Conservation (phyloP, 345 rosid species). For the Combretum micranthum region DNA sequence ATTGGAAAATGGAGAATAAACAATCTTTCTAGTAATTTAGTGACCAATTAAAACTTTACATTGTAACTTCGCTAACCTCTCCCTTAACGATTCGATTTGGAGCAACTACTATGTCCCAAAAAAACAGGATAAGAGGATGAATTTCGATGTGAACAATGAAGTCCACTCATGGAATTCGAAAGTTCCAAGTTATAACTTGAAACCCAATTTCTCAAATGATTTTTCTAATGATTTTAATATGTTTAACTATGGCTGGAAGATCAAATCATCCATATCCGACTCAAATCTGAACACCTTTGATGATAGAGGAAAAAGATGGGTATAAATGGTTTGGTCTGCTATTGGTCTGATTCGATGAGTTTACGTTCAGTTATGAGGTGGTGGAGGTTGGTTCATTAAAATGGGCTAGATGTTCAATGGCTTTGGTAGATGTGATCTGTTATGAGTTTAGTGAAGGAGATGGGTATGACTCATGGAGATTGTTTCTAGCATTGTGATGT, state of each 20-base stretch:
- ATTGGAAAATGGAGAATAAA: slow-evolving; percentile 74
- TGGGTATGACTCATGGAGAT: too few relatives aligned
- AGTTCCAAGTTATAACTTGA: slow-evolving; percentile 2
- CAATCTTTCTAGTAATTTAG: slow-evolving; percentile 94
- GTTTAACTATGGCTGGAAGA: slow-evolving; percentile 25
- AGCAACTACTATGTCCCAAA: slow-evolving; percentile 44
- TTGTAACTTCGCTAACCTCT: slow-evolving; percentile 45
- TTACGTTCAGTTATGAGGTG: too few relatives aligned
- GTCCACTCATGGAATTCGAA: too few relatives aligned
- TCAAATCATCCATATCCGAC: slow-evolving; percentile 11
- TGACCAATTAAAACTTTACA: slow-evolving; percentile 75
- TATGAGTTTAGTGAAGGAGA: too few relatives aligned
- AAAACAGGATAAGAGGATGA: slow-evolving; percentile 59
- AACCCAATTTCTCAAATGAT: not conserved
- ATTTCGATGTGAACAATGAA: slow-evolving; percentile 44
- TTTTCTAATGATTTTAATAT: slow-evolving; percentile 8
- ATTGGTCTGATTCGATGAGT: too few relatives aligned
- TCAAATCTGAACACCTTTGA: slow-evolving; percentile 39
- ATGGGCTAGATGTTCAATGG: too few relatives aligned
- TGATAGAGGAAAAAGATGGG: slow-evolving; percentile 50
- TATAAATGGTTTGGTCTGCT: slow-evolving; percentile 19
- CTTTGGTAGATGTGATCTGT: too few relatives aligned
- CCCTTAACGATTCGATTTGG: slow-evolving; percentile 95
- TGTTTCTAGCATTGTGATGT: too few relatives aligned
- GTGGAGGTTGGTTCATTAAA: too few relatives aligned